phyloP scores from a whole-genome alignment of 2,329 filamentous ascomycete genomes.

The Botryotinia calthae region DNA sequence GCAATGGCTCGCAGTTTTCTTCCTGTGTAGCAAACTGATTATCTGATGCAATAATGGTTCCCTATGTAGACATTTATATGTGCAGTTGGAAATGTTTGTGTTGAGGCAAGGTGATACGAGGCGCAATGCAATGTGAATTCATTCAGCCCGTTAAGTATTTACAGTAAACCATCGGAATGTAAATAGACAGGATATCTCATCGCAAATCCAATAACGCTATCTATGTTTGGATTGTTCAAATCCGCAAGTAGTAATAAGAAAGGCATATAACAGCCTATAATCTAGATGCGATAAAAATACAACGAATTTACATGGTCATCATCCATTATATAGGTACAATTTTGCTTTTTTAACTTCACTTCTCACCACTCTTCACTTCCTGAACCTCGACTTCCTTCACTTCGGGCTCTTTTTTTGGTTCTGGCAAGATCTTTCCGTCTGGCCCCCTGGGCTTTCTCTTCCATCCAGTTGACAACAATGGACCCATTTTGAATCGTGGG shows the following conservation, averaged over 20 bases:
- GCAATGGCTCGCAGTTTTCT: background rate
- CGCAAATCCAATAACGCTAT: background rate
- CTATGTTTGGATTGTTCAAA: background rate
- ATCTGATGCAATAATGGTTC: background rate
- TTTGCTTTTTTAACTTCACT: constrained; percentile 11
- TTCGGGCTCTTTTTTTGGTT: constrained; percentile 24
- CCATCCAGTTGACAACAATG: constrained; percentile 79
- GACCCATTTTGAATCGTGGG: constrained; percentile 79
- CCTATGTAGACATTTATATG: too few relatives aligned
- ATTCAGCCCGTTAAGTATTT: background rate
- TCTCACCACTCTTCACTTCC: constrained; percentile 21
- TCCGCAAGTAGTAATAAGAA: background rate
- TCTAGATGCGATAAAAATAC: constrained; percentile 20
- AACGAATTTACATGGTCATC: constrained; percentile 15
- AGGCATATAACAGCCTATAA: background rate
- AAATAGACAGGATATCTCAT: background rate
- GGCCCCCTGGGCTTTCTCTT: constrained; percentile 60
- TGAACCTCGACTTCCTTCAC: constrained; percentile 25
- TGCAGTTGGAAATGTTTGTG: too few relatives aligned
- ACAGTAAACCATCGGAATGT: background rate
- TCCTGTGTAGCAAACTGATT: background rate
- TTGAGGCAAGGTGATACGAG: background rate
- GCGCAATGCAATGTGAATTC: background rate
- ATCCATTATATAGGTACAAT: constrained; percentile 24
- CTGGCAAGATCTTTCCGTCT: constrained; percentile 38